Evolutionary conservation across 2,329 filamentous ascomycete species (phyloP), one percentile per base, ranked within the genome.

Genomic region (Botrytis fragariae): DNA sequence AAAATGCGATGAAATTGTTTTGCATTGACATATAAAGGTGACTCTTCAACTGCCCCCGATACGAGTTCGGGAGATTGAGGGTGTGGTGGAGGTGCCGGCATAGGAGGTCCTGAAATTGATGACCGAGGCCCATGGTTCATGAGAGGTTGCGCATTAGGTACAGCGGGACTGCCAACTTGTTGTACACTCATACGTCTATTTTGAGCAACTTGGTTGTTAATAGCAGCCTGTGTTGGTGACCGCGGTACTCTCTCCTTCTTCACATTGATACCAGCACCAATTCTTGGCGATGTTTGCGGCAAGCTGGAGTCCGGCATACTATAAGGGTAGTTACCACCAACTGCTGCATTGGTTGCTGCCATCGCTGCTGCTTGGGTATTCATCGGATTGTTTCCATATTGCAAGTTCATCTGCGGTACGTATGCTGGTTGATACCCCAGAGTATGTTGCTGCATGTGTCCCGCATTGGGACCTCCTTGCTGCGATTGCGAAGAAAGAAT

Each of bases 1-100:
- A 99, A 84, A 67, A 99, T 99, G 39, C 96, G 92, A 81, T 99
- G 96, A 78, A 99, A 99, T 80, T 99, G 96, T 82, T 99, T 99
- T 8, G 96, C 96, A 79, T 99, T 99, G 80, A 99, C 96, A 79
- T 99, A 99, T 1, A 99, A 86, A 0, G 96, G 96, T 0, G 95
- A 95, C 81, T 99, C 96, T 82, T 98, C 96, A 6, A 91, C 90
- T 22, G 88, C 88, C 4, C 85, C 87, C 12, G 91, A 85, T 1
- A 92, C 88, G 79, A 96, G 89, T 81, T 98, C 95, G 12, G 94
- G 93, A 1, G 94, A 95, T 75, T 93, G 90, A 5, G 89, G 88
- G 63, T 89, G 88, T 76, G 88, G 86, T 80, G 88, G 86, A 16
- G 89, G 84, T 16, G 87, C 83, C 84, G 90, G 89, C 64, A 90